phyloP scores from a whole-genome alignment of 1,284 basidiomycete species.

The Ustilago loliicola region DNA sequence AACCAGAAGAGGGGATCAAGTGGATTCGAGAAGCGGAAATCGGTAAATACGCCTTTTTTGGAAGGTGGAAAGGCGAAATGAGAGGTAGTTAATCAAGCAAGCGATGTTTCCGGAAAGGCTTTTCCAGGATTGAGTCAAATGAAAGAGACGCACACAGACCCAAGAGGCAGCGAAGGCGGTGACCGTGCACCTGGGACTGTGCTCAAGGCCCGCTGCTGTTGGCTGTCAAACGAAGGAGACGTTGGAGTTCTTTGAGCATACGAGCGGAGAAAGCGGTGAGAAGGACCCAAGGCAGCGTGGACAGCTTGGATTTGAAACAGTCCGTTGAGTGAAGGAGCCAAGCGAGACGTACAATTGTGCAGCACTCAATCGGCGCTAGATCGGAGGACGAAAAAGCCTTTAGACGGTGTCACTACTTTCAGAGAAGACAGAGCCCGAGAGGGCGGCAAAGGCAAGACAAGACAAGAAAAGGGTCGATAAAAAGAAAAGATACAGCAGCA shows the following conservation, averaged over 20 bases:
- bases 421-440: slow-evolving; percentile 9
- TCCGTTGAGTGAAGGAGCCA: slow-evolving; percentile 4
- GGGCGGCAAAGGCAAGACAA: background rate
- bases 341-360: slow-evolving; percentile 14
- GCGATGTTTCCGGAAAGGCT: background rate
- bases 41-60: slow-evolving; percentile 17
- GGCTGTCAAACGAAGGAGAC: slow-evolving; percentile 7
- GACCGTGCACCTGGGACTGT: background rate
- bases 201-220: background rate
- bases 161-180: background rate
- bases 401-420: background rate
- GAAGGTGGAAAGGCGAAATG: background rate
- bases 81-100: background rate
- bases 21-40: slow-evolving; percentile 14
- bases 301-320: too few relatives aligned
- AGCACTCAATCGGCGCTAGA: slow-evolving; percentile 32
- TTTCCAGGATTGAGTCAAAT: background rate
- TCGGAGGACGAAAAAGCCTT: slow-evolving; percentile 29
- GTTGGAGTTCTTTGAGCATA: background rate
- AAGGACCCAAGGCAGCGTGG: background rate
- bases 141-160: background rate
- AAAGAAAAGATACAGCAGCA: background rate
- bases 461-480: background rate
- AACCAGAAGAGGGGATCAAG: slow-evolving; percentile 28
- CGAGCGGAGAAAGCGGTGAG: background rate